Evolutionary conservation across 2,329 filamentous ascomycete genomes (phyloP).

Genomic region (Scopulariopsis brevicaulis): DNA sequence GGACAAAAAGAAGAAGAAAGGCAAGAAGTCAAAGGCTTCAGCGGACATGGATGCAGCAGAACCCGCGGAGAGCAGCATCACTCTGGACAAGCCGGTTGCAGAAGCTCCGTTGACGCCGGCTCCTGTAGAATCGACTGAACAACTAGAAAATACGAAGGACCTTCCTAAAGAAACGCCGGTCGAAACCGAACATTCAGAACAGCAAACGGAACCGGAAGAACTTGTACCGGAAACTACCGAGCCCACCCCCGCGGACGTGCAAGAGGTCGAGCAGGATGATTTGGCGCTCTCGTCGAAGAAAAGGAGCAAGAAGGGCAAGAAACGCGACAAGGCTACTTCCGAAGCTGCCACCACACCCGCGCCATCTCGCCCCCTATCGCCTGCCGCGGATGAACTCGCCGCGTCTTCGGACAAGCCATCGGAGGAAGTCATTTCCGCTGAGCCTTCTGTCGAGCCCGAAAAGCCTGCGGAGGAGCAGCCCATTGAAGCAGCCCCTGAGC

Average conservation of each 20-base stretch:
- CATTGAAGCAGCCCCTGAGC: no score
- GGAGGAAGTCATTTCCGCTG: not conserved
- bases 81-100: not conserved
- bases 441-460: not conserved
- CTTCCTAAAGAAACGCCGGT: not conserved
- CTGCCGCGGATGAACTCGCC: not conserved
- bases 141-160: not conserved
- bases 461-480: no score
- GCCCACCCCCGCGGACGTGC: not conserved
- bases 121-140: not conserved
- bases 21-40: constrained; percentile 7
- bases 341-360: constrained; percentile 6
- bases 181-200: no score
- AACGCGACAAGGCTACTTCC: constrained; percentile 4
- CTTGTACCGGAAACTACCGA: not conserved
- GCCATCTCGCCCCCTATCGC: constrained; percentile 3
- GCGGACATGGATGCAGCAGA: not conserved
- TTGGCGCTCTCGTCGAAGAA: not conserved
- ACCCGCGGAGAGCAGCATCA: not conserved
- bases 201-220: not conserved
- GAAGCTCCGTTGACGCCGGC: not conserved
- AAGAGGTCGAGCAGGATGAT: not conserved
- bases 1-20: constrained; percentile 16
- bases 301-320: constrained; percentile 9
- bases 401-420: not conserved